Evolutionary conservation across 2,329 filamentous ascomycete genomes (phyloP), one percentile per base, ranked within the genome.

Genomic region (Geosmithia flava): DNA sequence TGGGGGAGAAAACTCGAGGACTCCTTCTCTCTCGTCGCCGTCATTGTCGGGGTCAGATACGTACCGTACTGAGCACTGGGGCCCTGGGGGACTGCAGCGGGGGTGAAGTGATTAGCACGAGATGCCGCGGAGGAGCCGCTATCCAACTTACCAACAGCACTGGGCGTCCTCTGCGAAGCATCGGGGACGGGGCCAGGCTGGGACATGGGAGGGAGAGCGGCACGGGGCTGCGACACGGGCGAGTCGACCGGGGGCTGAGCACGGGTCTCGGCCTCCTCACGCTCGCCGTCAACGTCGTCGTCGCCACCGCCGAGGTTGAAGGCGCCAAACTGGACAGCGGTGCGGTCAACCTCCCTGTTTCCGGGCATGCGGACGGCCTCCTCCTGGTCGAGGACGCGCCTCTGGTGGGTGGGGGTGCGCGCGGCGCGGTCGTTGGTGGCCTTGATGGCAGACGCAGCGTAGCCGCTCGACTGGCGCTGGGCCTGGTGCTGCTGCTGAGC

Each of bases 311-410:
- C 90, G 59, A 98, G 67, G 60, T 85, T 94, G 74, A 98, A 87
- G 64, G 90, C 94, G 53, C 93, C 93, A 63, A 98, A 98, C 62
- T 97, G 91, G 45, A 98, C 89, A 46, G 90, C 86, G 55, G 91
- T 81, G 58, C 89, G 83, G 63, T 97, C 91, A 27, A 98, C 85
- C 47, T 93, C 90, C 56, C 93, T 89, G 70, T 96, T 95, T 51
- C 87, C 89, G 44, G 93, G 93, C 91, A 98, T 96, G 54, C 95
- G 89, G 41, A 98, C 93, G 50, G 93, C 88, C 69, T 98, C 93
- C 66, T 95, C 90, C 63, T 98, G 93, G 58, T 97, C 90, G 59
- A 95, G 75, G 48, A 96, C 77, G 58, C 88, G 85, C 55, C 91
- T 82, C 64, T 94, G 85, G 65, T 85, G 88, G 68, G 83, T 90